Percentiles rank a stretch among this genome's conserved stretches.
phyloP scores from a whole-genome alignment of 73 alveolate species.

The Paramecium octaurelia region DNA sequence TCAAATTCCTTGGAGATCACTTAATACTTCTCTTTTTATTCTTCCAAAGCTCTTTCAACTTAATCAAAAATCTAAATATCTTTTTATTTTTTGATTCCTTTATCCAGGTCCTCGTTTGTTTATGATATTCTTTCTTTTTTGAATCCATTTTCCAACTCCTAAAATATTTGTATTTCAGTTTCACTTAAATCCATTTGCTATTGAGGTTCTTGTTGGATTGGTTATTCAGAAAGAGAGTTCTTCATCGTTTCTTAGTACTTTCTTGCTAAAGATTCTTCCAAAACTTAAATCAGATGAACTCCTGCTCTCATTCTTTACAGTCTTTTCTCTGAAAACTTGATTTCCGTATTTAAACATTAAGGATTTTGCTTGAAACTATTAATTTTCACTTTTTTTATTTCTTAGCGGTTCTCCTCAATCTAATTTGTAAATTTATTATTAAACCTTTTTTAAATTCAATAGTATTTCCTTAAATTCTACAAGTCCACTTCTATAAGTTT shows the following conservation, averaged over 20 bases:
- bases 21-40: background rate
- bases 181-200: background rate
- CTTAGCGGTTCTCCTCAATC: background rate
- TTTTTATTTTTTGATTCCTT: background rate
- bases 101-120: background rate
- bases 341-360: background rate
- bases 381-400: constrained; percentile 5
- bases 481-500: constrained; percentile 31
- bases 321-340: constrained; percentile 36
- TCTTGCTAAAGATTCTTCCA: constrained; percentile 19
- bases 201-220: background rate
- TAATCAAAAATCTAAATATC: background rate
- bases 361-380: background rate
- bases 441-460: background rate
- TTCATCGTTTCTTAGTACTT: background rate
- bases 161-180: background rate
- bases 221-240: background rate
- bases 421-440: background rate
- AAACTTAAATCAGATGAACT: background rate
- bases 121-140: background rate
- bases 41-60: background rate
- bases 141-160: background rate
- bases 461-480: background rate
- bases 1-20: background rate
- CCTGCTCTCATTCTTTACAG: constrained; percentile 52